phyloP scores from a whole-genome alignment of 2,329 filamentous ascomycete genomes.

The Rhytidhysteron rufulum region DNA sequence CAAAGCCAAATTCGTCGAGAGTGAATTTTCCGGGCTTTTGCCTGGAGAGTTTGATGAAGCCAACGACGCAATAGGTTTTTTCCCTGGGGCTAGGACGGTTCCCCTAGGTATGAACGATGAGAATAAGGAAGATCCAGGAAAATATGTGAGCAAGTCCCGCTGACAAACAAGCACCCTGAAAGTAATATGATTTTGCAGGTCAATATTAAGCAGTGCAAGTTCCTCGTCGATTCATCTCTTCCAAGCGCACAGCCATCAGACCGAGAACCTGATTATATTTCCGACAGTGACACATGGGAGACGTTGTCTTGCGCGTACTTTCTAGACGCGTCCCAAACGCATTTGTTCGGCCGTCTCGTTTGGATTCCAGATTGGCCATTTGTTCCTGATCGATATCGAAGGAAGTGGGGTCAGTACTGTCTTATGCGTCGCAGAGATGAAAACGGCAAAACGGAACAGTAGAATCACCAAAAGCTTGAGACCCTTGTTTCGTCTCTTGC shows the following conservation, averaged over 20 bases:
- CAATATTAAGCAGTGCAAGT: constrained; percentile 70
- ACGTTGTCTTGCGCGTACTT: constrained; percentile 71
- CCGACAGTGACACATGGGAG: constrained; percentile 74
- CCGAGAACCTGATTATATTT: constrained; percentile 76
- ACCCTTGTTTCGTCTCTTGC: background rate
- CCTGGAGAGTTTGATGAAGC: constrained; percentile 87
- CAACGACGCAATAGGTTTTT: constrained; percentile 64
- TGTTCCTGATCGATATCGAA: constrained; percentile 64
- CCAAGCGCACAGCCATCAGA: constrained; percentile 56
- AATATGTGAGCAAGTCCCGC: constrained; percentile 63
- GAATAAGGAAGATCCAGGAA: constrained; percentile 80
- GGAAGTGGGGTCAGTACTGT: constrained; percentile 88
- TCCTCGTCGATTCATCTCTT: constrained; percentile 84
- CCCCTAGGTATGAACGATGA: constrained; percentile 86
- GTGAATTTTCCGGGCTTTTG: constrained; percentile 82
- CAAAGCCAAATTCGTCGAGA: constrained; percentile 84
- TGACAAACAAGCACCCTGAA: background rate
- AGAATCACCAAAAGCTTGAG: background rate
- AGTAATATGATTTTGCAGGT: constrained; percentile 43
- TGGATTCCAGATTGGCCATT: constrained; percentile 74
- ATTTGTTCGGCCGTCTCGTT: constrained; percentile 68
- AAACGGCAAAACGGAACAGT: constrained; percentile 4
- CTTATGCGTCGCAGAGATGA: constrained; percentile 50
- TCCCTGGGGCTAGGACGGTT: constrained; percentile 78
- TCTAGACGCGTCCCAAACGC: constrained; percentile 73